Base-by-base conservation (phyloP, 352 stramenopile species). In the Pythium chondricola region DNA sequence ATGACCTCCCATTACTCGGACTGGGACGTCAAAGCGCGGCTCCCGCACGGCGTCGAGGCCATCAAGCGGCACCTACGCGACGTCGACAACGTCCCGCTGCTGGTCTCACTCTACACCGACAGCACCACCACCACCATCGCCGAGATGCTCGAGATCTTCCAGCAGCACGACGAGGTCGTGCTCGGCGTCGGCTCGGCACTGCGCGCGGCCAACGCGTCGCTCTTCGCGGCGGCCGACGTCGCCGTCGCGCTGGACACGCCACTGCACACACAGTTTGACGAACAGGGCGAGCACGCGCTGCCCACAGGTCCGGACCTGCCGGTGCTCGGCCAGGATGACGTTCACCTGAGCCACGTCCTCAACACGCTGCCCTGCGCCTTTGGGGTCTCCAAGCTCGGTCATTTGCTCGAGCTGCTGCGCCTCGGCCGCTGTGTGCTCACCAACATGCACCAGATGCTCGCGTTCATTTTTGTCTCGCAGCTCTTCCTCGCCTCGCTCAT, bases 101-200 rank as follows among this genome's bases (percentile, higher is more conserved):
- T 99, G 24, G 97, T 99, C 24, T 98, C 86, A 41, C 69, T 99
- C 6, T 99, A 98, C 61, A 99, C 97, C 2, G 96, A 99, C 70
- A 96, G 93, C 33, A 98, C 94, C 3, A 94, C 96, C 13, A 72
- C 94, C 48, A 98, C 88, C 13, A 97, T 97, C 27, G 85, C 81
- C 56, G 89, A 98, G 48, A 98, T 99, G 77, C 79, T 90, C 21
- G 78, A 63, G 1, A 83, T 94, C 27, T 95, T 95, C 42, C 79
- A 93, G 30, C 70, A 91, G 38, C 82, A 94, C 52, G 51, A 91
- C 27, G 84, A 93, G 57, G 76, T 94, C 26, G 67, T 91, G 17
- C 71, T 93, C 61, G 81, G 76, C 18, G 78, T 94, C 24, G 83
- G 83, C 0, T 87, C 75, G 18, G 88, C 80, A 11, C 47, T 94